These are phyloP conservation scores for Filosporella fistucella DNA, from an alignment of 495 filamentous ascomycete genomes.

Conservation along the genomic window DNA sequence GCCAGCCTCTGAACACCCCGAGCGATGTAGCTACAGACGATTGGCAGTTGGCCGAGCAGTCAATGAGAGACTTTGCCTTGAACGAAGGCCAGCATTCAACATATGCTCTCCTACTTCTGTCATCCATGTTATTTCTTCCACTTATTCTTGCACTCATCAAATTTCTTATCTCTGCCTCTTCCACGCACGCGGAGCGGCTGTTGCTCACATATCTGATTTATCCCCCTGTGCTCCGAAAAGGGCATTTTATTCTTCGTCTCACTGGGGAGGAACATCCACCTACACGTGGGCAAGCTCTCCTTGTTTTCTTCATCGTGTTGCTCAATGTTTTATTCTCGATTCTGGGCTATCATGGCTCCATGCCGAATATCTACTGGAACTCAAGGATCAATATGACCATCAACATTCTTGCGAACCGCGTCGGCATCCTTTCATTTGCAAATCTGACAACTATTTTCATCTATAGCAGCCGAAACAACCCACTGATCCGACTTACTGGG, in stretches of 20 bases:
- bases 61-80: background rate
- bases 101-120: conserved; percentile 1
- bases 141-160: conserved; percentile 10
- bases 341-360: conserved; percentile 11
- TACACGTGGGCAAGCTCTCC: conserved; percentile 33
- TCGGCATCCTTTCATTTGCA: conserved; percentile 46
- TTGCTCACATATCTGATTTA: conserved; percentile 23
- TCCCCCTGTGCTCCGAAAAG: conserved; percentile 29
- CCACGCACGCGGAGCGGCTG: background rate
- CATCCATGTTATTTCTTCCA: conserved; percentile 9
- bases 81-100: background rate
- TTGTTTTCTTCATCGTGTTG: conserved; percentile 29
- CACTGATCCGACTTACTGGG: conserved; percentile 48
- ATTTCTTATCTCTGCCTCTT: conserved; percentile 8
- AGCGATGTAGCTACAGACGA: background rate
- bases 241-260: conserved; percentile 25
- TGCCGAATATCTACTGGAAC: no score
- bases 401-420: conserved; percentile 35
- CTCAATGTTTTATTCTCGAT: conserved; percentile 25
- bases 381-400: conserved; percentile 21
- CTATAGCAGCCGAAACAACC: conserved; percentile 50
- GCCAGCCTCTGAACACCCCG: background rate
- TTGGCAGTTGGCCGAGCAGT: background rate
- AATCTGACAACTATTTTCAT: conserved; percentile 48
- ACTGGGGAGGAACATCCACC: conserved; percentile 34